A percentile compares a stretch with the other conserved stretches of the same genome.
phyloP scores from a whole-genome alignment of 176 grass and related monocot genomes.

The Cenchrus americanus region DNA sequence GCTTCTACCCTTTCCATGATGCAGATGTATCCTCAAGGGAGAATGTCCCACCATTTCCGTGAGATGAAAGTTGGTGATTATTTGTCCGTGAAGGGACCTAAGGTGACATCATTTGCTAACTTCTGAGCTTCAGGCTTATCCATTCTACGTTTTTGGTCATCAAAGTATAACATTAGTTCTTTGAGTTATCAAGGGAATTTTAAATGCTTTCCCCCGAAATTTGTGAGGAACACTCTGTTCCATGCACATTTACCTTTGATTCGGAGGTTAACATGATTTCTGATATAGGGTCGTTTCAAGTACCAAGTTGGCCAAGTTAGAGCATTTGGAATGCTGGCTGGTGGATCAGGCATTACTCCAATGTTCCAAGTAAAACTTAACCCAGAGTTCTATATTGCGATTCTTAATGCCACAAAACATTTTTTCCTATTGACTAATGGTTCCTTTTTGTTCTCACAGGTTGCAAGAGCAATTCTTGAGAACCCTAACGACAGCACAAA shows the following conservation, averaged over 20 bases:
- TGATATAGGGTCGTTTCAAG: slow-evolving; percentile 83
- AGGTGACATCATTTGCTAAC: slow-evolving; percentile 53
- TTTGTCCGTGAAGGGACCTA: slow-evolving; percentile 92
- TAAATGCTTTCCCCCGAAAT: neutral
- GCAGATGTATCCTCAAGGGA: slow-evolving; percentile 99
- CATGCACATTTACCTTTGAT: neutral
- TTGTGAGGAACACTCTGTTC: neutral
- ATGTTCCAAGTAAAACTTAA: slow-evolving; percentile 89
- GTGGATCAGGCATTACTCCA: slow-evolving; percentile 95
- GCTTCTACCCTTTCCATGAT: neutral
- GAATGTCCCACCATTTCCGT: slow-evolving; percentile 99
- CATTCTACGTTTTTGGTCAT: neutral
- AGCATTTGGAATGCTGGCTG: slow-evolving; percentile 96
- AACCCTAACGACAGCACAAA: slow-evolving; percentile 76
- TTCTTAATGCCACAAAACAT: neutral
- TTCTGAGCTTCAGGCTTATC: slow-evolving; percentile 9
- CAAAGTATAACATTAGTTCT: neutral
- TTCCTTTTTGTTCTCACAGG: slow-evolving; percentile 55
- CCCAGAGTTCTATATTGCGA: slow-evolving; percentile 18
- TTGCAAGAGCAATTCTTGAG: slow-evolving; percentile 93
- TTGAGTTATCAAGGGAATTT: neutral
- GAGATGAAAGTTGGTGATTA: slow-evolving; percentile 95
- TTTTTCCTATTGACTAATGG: neutral
- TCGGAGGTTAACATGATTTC: neutral
- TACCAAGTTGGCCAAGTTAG: slow-evolving; percentile 94